Evolutionary conservation across 176 grass and related monocot genomes (phyloP), one percentile per base, ranked within the genome.

Genomic region (Triticum turgidum): DNA sequence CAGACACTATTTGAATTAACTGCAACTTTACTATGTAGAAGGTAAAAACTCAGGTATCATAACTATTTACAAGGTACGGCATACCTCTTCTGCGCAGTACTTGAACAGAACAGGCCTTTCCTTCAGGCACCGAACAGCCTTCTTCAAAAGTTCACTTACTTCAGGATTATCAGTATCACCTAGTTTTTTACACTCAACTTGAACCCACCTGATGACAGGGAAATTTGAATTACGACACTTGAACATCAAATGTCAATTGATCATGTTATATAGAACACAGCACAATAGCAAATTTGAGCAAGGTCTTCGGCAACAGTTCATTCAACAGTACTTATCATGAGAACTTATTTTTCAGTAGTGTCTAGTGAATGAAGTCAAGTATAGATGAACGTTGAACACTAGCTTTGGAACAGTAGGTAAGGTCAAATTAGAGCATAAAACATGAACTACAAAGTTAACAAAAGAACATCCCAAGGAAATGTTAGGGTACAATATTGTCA

Each of bases 51-150:
- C 54, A 58, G 54, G 18, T 58, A 58, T 58, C 54, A 7, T 58
- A 21, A 58, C 18, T 58, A 58, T 59, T 59, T 59, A 59, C 56
- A 62, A 73, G 51, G 8, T 45, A 34, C 51, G 4, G 0, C 58
- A 52, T 89, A 99, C 97, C 94, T 99, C 97, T 91, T 99, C 97
- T 88, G 97, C 89, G 71, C 97, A 99, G 77, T 99, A 99, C 83
- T 96, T 96, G 80, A 94, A 99, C 17, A 99, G 83, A 89, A 99
- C 97, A 81, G 92, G 90, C 70, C 97, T 88, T 96, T 99, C 97
- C 87, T 94, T 99, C 74, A 99, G 80, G 82, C 92, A 94, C 61
- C 80, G 80, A 86, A 99, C 86, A 86, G 97, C 97, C 51, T 75
- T 96, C 84, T 96, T 96, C 71, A 99, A 85, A 88, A 99, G 93